Percentiles rank a stretch among this genome's conserved stretches.
phyloP scores from a whole-genome alignment of 163 green algal genomes.

The Trebouxia gelatinosa region DNA sequence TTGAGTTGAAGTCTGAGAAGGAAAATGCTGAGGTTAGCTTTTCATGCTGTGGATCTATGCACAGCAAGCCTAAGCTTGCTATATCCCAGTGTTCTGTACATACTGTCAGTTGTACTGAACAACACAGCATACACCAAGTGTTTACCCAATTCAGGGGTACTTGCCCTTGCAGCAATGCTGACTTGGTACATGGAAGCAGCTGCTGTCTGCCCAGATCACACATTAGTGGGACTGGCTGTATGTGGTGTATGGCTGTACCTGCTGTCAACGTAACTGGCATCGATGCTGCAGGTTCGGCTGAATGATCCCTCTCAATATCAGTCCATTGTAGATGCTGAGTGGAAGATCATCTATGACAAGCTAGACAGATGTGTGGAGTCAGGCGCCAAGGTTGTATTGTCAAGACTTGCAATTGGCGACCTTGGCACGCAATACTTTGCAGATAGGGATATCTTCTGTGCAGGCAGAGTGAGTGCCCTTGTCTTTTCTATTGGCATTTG shows the following conservation, averaged over 20 bases:
- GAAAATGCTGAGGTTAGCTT: conserved; percentile 95
- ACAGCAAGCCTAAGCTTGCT: no score
- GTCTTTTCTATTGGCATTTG: not conserved
- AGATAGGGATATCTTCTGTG: conserved; percentile 96
- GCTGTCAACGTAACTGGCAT: not conserved
- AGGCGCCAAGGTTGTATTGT: conserved; percentile 92
- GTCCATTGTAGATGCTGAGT: conserved; percentile 97
- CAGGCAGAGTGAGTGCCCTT: conserved; percentile 71
- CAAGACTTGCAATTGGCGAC: conserved; percentile 92
- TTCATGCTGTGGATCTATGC: no score
- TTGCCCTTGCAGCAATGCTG: no score
- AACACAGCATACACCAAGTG: no score
- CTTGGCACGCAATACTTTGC: conserved; percentile 99
- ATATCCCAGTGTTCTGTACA: no score
- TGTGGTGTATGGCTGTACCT: no score
- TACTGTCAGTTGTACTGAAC: no score
- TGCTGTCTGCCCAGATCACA: no score
- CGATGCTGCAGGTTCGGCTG: conserved; percentile 67
- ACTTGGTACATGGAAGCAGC: no score
- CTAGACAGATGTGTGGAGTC: conserved; percentile 85
- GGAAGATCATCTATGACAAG: conserved; percentile 99
- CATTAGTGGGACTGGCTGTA: no score
- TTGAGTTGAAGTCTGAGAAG: conserved; percentile 98
- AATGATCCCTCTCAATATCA: conserved; percentile 94
- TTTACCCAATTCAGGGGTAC: no score